Percentiles rank a stretch among this genome's conserved stretches.
Evolutionary conservation across 495 filamentous ascomycete species (phyloP).

Genomic region (Glutinoglossum americanum): DNA sequence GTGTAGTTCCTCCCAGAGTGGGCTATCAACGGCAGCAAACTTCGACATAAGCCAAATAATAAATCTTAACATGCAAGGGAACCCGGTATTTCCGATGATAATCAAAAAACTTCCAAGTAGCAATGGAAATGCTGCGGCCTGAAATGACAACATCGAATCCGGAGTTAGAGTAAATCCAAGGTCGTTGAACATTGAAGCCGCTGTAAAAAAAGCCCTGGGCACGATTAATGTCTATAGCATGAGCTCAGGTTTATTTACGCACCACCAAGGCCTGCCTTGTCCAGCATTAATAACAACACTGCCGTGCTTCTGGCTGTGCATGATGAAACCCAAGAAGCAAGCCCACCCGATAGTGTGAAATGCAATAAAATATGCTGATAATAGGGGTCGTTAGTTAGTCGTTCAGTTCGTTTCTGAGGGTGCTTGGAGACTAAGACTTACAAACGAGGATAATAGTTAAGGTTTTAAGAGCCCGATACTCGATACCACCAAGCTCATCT

Average conservation of each 20-base stretch:
- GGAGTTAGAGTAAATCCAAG: conserved; percentile 64
- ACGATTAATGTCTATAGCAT: not conserved
- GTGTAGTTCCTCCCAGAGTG: conserved; percentile 65
- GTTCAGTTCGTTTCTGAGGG: not conserved
- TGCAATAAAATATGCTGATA: conserved; percentile 44
- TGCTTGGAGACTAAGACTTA: conserved; percentile 9
- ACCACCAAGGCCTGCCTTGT: conserved; percentile 62
- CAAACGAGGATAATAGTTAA: conserved; percentile 50
- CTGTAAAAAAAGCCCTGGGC: conserved; percentile 51
- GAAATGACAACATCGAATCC: conserved; percentile 80
- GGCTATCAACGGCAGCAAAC: conserved; percentile 32
- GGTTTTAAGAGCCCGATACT: conserved; percentile 79
- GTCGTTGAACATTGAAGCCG: conserved; percentile 75
- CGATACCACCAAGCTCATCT: conserved; percentile 83
- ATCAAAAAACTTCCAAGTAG: conserved; percentile 61
- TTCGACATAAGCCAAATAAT: conserved; percentile 59
- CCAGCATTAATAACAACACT: conserved; percentile 36
- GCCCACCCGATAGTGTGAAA: conserved; percentile 58
- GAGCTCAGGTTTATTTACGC: conserved; percentile 8
- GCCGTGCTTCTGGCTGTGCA: conserved; percentile 35
- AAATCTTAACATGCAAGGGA: conserved; percentile 79
- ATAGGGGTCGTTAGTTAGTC: not conserved
- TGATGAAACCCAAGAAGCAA: conserved; percentile 59
- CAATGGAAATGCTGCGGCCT: conserved; percentile 49
- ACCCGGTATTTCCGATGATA: conserved; percentile 83